These are phyloP conservation scores for Westerdykella sp. DNA, from an alignment of 2,329 filamentous ascomycete genomes.

Conservation along the genomic window DNA sequence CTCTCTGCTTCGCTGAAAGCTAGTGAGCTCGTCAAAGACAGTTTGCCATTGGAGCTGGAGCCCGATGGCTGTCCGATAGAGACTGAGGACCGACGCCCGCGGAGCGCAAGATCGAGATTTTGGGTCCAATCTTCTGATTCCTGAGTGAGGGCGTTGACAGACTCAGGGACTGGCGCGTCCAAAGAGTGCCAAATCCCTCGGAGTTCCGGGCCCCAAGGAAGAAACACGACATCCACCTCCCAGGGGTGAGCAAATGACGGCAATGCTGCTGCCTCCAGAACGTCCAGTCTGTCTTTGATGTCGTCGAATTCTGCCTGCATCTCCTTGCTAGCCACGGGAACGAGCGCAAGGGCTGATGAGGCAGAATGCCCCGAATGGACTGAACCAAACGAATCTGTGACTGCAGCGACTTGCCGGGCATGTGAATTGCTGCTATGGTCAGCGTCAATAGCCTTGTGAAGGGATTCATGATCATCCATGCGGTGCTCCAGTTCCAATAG, in stretches of 20 bases:
- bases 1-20: conserved; percentile 35
- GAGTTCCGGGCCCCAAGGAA: conserved; percentile 59
- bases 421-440: conserved; percentile 22
- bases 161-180: conserved; percentile 36
- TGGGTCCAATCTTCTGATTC: conserved; percentile 46
- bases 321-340: conserved; percentile 35
- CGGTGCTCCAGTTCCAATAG: conserved; percentile 62
- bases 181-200: conserved; percentile 49
- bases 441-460: conserved; percentile 27
- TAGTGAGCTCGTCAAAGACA: conserved; percentile 9
- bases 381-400: conserved; percentile 38
- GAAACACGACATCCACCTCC: conserved; percentile 69
- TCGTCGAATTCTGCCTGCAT: conserved; percentile 41
- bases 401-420: conserved; percentile 24
- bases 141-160: conserved; percentile 32
- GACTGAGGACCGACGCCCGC: conserved; percentile 12
- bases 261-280: conserved; percentile 52
- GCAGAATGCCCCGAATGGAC: conserved; percentile 33
- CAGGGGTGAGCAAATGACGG: conserved; percentile 61
- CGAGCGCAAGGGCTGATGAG: conserved; percentile 33
- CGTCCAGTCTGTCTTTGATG: conserved; percentile 44
- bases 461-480: conserved; percentile 37
- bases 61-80: conserved; percentile 16
- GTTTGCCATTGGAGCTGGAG: conserved; percentile 5
- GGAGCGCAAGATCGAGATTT: conserved; percentile 3